These are phyloP conservation scores for Cucurbita argyrosperma DNA, from an alignment of 306 rosid genomes.

Conservation along the genomic window DNA sequence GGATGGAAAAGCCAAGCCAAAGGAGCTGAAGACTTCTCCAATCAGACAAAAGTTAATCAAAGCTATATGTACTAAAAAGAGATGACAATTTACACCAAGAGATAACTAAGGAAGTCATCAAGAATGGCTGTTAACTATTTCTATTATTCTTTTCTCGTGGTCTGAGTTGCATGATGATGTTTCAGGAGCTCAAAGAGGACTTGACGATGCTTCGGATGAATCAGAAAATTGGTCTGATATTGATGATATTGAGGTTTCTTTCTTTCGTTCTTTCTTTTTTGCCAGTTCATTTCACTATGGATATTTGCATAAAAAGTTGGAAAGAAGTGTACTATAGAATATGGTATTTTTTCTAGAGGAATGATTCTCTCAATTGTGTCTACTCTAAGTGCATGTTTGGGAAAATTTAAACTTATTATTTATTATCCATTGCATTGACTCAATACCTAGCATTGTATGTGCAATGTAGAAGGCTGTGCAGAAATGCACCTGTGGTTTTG, in stretches of 20 bases:
- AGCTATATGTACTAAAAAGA: neutral
- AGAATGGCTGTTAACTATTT: neutral
- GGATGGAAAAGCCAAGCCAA: neutral
- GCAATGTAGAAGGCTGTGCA: neutral
- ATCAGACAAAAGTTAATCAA: neutral
- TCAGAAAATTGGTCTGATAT: constrained; percentile 17
- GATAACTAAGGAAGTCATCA: neutral
- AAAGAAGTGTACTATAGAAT: neutral
- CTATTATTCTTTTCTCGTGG: neutral
- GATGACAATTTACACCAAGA: neutral
- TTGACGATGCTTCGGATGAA: constrained; percentile 2
- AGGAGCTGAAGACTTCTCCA: neutral
- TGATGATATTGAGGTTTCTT: constrained; percentile 22
- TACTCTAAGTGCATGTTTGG: neutral
- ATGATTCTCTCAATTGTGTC: neutral
- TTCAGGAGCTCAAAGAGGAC: constrained; percentile 5
- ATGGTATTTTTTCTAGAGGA: neutral
- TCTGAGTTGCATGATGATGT: neutral
- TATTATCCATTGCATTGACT: neutral
- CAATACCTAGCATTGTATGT: neutral
- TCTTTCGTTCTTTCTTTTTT: neutral
- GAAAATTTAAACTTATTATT: neutral
- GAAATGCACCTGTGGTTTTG: neutral
- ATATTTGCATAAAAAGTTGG: neutral
- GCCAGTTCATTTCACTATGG: neutral